Conservation (phyloP, 306 rosid species). For the Chamaecrista fasciculata region DNA sequence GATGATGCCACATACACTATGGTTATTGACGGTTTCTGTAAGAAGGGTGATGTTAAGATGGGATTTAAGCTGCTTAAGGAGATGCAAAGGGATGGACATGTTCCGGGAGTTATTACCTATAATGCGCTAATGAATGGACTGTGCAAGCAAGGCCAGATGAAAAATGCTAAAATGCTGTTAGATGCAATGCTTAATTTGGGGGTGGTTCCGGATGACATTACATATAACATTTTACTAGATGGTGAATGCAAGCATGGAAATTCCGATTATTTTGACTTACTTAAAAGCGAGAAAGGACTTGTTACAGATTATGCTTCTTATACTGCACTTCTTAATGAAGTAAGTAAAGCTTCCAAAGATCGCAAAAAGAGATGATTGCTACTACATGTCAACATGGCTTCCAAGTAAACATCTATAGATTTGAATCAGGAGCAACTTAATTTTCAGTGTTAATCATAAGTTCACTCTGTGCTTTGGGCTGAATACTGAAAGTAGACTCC, state of each 20-base stretch:
- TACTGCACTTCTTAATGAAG: slow-evolving; percentile 54
- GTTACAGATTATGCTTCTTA: slow-evolving; percentile 72
- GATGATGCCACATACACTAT: slow-evolving; percentile 70
- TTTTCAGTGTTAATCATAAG: background rate
- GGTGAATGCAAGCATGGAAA: slow-evolving; percentile 78
- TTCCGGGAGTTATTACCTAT: slow-evolving; percentile 70
- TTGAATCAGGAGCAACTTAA: background rate
- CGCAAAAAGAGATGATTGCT: slow-evolving; percentile 46
- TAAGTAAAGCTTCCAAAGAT: slow-evolving; percentile 42
- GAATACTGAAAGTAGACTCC: slow-evolving; percentile 4
- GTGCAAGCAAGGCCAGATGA: slow-evolving; percentile 93
- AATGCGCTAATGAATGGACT: slow-evolving; percentile 88
- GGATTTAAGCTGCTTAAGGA: slow-evolving; percentile 76
- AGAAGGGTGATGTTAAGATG: slow-evolving; percentile 63
- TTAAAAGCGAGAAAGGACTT: slow-evolving; percentile 63
- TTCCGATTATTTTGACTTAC: slow-evolving; percentile 40
- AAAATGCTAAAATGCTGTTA: slow-evolving; percentile 77
- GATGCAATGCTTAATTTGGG: slow-evolving; percentile 83
- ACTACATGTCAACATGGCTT: slow-evolving; percentile 7
- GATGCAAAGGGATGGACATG: slow-evolving; percentile 61
- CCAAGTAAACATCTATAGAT: background rate
- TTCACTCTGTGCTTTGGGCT: background rate
- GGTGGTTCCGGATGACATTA: slow-evolving; percentile 82
- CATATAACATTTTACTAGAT: slow-evolving; percentile 76
- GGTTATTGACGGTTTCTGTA: slow-evolving; percentile 80